Evolutionary conservation across 371 early-diverging fungal species (phyloP).

Genomic region (Blastocladiella emersonii): DNA sequence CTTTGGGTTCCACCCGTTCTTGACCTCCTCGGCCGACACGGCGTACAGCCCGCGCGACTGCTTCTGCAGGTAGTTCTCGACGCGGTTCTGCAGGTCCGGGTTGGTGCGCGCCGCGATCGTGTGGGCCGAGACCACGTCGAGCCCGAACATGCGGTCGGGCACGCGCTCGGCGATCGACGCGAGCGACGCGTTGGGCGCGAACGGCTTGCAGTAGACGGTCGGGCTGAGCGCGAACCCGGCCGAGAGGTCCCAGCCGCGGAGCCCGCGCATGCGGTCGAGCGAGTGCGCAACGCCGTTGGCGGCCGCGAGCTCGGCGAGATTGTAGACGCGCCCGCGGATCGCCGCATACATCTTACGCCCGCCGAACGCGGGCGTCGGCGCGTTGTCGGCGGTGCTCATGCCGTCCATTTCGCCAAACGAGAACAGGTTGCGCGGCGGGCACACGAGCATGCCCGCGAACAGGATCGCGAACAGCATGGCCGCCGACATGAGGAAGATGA

Average conservation of each 20-base stretch:
- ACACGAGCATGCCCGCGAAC: conserved; percentile 69
- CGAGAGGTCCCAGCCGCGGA: not conserved
- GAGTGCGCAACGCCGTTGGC: not conserved
- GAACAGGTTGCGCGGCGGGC: conserved; percentile 65
- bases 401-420: conserved; percentile 32
- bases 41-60: conserved; percentile 44
- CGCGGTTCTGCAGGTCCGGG: not conserved
- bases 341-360: conserved; percentile 1
- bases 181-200: not conserved
- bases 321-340: conserved; percentile 5
- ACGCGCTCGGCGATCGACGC: not conserved
- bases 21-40: conserved; percentile 24
- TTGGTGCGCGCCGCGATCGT: not conserved
- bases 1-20: conserved; percentile 22
- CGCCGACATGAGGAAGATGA: conserved; percentile 66
- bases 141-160: not conserved
- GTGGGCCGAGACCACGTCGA: not conserved
- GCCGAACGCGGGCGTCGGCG: not conserved
- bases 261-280: not conserved
- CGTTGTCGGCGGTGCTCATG: not conserved
- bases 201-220: not conserved
- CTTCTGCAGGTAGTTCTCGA: not conserved
- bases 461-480: conserved; percentile 80
- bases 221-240: conserved; percentile 5
- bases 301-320: not conserved